A percentile compares a stretch with the other conserved stretches of the same genome.
These are phyloP conservation scores for Auricularia sp. DNA, from an alignment of 768 basidiomycete species.

Conservation along the genomic window DNA sequence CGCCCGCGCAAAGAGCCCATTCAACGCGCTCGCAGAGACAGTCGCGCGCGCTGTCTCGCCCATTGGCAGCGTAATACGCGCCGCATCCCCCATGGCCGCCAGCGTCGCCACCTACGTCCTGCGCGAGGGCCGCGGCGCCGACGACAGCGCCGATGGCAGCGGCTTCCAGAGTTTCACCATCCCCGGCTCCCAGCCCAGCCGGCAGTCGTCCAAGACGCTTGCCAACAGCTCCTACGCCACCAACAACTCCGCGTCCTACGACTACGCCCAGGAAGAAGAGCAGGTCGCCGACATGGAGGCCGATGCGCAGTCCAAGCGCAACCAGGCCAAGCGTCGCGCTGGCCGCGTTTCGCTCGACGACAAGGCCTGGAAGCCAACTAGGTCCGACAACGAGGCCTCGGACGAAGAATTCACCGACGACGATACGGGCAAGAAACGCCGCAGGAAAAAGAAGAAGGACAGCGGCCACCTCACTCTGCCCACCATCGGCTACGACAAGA, in stretches of 20 bases:
- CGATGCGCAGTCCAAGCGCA: slow-evolving; percentile 37
- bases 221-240: slow-evolving; percentile 14
- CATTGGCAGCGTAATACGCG: background rate
- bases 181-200: slow-evolving; percentile 19
- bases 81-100: background rate
- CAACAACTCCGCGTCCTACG: slow-evolving; percentile 43
- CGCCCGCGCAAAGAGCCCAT: slow-evolving; percentile 57
- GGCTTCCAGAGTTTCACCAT: slow-evolving; percentile 13
- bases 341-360: slow-evolving; percentile 63
- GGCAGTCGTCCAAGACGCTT: slow-evolving; percentile 1
- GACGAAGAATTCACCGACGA: slow-evolving; percentile 50
- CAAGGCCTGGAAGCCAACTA: slow-evolving; percentile 61
- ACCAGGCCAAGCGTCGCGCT: slow-evolving; percentile 10
- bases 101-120: slow-evolving; percentile 48
- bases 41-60: slow-evolving; percentile 42
- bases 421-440: slow-evolving; percentile 41
- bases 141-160: slow-evolving; percentile 39
- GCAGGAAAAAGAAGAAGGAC: slow-evolving; percentile 39
- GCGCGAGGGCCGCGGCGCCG: slow-evolving; percentile 34
- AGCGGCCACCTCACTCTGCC: slow-evolving; percentile 55
- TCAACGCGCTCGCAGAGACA: slow-evolving; percentile 34
- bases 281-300: slow-evolving; percentile 10
- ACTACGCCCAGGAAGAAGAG: slow-evolving; percentile 68
- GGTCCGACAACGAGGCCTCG: slow-evolving; percentile 50
- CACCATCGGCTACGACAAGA: slow-evolving; percentile 54